These are phyloP conservation scores for Parasarocladium wereldwijsianum DNA, from an alignment of 2,329 filamentous ascomycete species.

Conservation along the genomic window DNA sequence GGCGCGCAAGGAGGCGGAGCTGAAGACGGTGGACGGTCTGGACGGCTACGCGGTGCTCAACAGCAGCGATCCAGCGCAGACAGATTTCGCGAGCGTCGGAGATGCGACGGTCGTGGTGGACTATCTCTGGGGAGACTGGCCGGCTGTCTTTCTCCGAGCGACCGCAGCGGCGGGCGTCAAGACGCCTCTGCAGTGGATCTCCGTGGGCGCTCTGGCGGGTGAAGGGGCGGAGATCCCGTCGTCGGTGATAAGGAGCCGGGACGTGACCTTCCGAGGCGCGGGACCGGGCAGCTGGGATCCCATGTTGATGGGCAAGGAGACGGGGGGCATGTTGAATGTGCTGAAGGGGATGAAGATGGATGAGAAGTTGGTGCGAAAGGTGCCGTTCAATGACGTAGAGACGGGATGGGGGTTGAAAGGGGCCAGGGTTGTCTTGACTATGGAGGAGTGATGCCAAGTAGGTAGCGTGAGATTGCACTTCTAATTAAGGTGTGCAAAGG, in stretches of 20 bases:
- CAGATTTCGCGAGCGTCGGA: conserved; percentile 29
- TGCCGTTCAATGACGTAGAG: conserved; percentile 13
- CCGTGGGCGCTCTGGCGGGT: conserved; percentile 31
- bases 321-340: conserved; percentile 12
- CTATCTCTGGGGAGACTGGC: conserved; percentile 37
- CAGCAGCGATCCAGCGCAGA: conserved; percentile 18
- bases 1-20: conserved; percentile 27
- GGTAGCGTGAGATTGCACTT: too few species aligned
- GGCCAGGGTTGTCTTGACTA: conserved; percentile 14
- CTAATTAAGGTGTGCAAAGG: too few species aligned
- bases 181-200: conserved; percentile 35
- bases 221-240: conserved; percentile 24
- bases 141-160: conserved; percentile 23
- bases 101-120: conserved; percentile 40
- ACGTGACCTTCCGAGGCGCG: conserved; percentile 30
- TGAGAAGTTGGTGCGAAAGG: conserved; percentile 8
- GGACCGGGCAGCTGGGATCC: conserved; percentile 28
- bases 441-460: too few species aligned
- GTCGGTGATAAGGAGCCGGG: conserved; percentile 28
- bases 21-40: conserved; percentile 27
- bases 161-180: conserved; percentile 16
- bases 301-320: conserved; percentile 11
- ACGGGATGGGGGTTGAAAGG: conserved; percentile 12
- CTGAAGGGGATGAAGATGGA: conserved; percentile 10
- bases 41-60: conserved; percentile 30